Conservation (phyloP, 2,329 filamentous ascomycete genomes). For the Parastagonospora avenae region DNA sequence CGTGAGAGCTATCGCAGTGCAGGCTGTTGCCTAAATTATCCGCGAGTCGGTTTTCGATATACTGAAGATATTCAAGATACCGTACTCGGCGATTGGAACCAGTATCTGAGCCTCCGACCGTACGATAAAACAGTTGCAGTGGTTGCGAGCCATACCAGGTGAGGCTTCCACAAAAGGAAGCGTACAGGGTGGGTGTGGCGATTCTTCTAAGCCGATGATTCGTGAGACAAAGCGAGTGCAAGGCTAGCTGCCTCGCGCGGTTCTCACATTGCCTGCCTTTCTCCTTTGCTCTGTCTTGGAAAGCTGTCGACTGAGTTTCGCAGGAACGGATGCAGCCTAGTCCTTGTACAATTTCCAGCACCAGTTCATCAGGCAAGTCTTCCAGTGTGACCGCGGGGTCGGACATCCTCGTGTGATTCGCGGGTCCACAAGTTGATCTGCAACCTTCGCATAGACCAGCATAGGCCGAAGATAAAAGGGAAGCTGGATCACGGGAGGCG, state of each 20-base stretch:
- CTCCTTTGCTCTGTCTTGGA: constrained; percentile 20
- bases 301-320: constrained; percentile 28
- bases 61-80: constrained; percentile 17
- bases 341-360: constrained; percentile 20
- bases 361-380: constrained; percentile 30
- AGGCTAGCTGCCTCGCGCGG: constrained; percentile 11
- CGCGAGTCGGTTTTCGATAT: constrained; percentile 32
- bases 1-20: constrained; percentile 5
- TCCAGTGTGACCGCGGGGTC: background rate
- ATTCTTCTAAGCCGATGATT: constrained; percentile 23
- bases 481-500: no score
- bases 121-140: constrained; percentile 23
- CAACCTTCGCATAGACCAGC: background rate
- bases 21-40: constrained; percentile 29
- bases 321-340: constrained; percentile 22
- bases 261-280: constrained; percentile 30
- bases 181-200: constrained; percentile 27
- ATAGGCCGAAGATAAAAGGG: no score
- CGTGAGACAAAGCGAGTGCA: constrained; percentile 26
- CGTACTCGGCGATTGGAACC: background rate
- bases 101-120: constrained; percentile 3
- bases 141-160: constrained; percentile 16
- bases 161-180: constrained; percentile 23
- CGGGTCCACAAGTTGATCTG: background rate
- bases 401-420: background rate